phyloP scores from a whole-genome alignment of 345 rosid genomes.

The Ailanthus altissimus region DNA sequence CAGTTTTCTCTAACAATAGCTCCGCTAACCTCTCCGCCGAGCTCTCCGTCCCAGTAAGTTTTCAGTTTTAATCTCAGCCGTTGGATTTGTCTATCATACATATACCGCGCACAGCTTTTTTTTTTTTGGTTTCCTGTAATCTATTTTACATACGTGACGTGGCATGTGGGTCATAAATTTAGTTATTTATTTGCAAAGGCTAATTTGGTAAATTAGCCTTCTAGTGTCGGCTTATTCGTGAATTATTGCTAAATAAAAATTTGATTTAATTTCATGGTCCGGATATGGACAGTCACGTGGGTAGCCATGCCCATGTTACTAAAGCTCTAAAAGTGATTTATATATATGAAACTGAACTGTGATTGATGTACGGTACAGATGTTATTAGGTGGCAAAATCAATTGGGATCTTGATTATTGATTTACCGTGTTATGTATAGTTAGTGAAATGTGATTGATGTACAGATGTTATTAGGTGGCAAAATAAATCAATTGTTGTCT shows the following conservation, averaged over 20 bases:
- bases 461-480: conserved; percentile 17
- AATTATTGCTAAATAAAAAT: too few species aligned
- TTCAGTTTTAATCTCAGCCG: not conserved
- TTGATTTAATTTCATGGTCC: too few species aligned
- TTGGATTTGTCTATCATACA: conserved; percentile 17
- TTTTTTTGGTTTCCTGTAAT: not conserved
- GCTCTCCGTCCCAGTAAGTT: conserved; percentile 87
- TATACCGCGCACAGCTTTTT: not conserved
- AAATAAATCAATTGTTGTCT: not conserved
- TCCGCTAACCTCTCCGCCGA: conserved; percentile 69
- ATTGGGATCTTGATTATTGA: too few species aligned
- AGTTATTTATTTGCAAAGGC: not conserved
- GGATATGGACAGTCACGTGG: conserved; percentile 49
- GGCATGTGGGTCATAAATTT: not conserved
- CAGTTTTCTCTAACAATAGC: conserved; percentile 58
- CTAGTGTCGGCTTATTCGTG: not conserved
- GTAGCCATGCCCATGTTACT: conserved; percentile 29
- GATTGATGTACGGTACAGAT: too few species aligned
- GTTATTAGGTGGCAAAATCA: too few species aligned
- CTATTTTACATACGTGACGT: not conserved
- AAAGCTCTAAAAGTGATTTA: too few species aligned
- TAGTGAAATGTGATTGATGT: not conserved
- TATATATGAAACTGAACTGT: too few species aligned
- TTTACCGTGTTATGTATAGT: too few species aligned
- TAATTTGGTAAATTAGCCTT: not conserved